These are phyloP conservation scores for Andrographis paniculata DNA, from an alignment of 305 asterid genomes.

Conservation along the genomic window DNA sequence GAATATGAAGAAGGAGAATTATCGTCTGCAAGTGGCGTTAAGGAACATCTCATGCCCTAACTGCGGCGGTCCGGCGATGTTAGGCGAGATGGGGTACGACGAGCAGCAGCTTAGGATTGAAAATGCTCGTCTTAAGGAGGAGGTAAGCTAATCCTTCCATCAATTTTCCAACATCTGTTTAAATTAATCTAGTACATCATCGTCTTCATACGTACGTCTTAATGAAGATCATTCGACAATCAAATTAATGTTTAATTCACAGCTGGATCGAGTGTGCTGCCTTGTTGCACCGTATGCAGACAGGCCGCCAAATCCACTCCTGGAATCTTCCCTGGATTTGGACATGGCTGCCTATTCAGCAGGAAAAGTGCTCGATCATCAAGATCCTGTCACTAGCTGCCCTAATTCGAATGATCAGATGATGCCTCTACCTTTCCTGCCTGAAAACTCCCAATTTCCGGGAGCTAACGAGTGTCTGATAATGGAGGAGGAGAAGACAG, in stretches of 20 bases:
- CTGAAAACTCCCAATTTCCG: slow-evolving; percentile 43
- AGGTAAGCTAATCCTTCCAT: slow-evolving; percentile 26
- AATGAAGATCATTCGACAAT: too few relatives aligned
- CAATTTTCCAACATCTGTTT: neutral
- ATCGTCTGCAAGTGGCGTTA: slow-evolving; percentile 58
- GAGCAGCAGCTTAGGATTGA: slow-evolving; percentile 82
- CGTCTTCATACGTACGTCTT: neutral
- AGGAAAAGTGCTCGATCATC: slow-evolving; percentile 41
- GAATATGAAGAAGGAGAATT: slow-evolving; percentile 65
- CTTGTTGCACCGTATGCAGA: slow-evolving; percentile 56
- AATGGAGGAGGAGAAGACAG: neutral
- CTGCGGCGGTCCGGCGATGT: slow-evolving; percentile 85
- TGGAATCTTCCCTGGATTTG: slow-evolving; percentile 48
- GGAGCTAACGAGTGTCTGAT: slow-evolving; percentile 32
- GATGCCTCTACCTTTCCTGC: slow-evolving; percentile 41
- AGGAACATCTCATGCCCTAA: slow-evolving; percentile 79
- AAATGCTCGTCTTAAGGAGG: slow-evolving; percentile 89
- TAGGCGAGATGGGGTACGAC: slow-evolving; percentile 81
- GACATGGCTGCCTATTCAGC: slow-evolving; percentile 47
- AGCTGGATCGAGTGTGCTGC: slow-evolving; percentile 68
- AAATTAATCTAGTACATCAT: neutral
- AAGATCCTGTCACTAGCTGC: slow-evolving; percentile 23
- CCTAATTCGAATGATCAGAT: slow-evolving; percentile 30
- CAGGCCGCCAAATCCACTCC: slow-evolving; percentile 36
- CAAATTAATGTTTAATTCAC: slow-evolving; percentile 23